Base-by-base conservation (phyloP, 208 protist genomes). In the Leishmania lainsoni region DNA sequence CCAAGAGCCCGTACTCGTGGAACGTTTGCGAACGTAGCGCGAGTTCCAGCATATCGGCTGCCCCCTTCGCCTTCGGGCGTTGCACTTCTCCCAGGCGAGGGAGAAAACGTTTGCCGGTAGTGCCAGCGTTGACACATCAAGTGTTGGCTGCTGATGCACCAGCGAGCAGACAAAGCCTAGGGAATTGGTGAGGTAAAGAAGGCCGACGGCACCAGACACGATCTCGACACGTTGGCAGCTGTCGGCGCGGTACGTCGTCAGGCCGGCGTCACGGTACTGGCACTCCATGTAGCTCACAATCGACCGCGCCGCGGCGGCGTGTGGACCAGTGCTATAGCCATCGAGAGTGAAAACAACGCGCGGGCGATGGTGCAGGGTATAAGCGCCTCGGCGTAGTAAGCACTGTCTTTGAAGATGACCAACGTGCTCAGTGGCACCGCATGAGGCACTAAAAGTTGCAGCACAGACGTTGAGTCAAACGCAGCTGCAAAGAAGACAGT, bases 131-230 rank as follows among this genome's bases (percentile, higher is more conserved):
- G 39, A 51, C 70, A 85, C 52, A 5, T 76, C 39, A 8, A 79
- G 10, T 42, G 78, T 59, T 61, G 48, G 52, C 74, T 45, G 78
- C 75, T 72, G 66, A 22, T 79, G 76, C 5, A 86, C 65, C 58
- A 85, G 61, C 0, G 79, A 73, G 77, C 75, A 83, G 42, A 91
- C 75, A 14, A 94, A 76, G 32, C 90, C 87, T 10, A 94, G 80
- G 10, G 65, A 79, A 76, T 92, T 92, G 39, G 90, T 92, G 35
- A 94, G 32, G 78, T 94, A 94, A 35, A 82, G 84, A 66, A 89
- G 82, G 6, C 76, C 84, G 61, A 92, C 87, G 63, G 83, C 82
- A 0, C 81, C 90, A 17, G 73, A 68, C 17, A 93, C 76, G 48
- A 91, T 72, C 77, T 93, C 90, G 4, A 90, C 39, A 5, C 86